These are phyloP conservation scores for Psilocybe tampanensis DNA, from an alignment of 768 basidiomycete species.

Conservation along the genomic window DNA sequence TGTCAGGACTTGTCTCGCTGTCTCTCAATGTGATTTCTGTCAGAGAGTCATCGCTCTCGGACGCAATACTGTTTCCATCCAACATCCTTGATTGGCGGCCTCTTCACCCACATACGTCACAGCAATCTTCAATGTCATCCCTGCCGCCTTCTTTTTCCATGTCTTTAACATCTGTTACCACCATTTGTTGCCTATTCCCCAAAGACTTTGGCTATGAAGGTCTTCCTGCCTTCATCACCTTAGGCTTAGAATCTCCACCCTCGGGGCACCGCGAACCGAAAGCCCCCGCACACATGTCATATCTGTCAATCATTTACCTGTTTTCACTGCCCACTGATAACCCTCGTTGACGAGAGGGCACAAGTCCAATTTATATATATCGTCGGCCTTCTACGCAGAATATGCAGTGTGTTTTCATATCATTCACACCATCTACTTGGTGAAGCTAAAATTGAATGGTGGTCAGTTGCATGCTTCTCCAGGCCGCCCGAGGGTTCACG, in stretches of 20 bases:
- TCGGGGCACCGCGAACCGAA: too few relatives aligned
- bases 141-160: neutral
- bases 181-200: neutral
- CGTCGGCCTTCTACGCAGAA: neutral
- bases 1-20: neutral
- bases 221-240: neutral
- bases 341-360: too few relatives aligned
- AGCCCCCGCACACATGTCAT: too few relatives aligned
- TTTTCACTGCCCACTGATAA: too few relatives aligned
- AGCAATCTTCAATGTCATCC: neutral
- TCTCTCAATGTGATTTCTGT: too few relatives aligned
- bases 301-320: too few relatives aligned
- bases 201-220: neutral
- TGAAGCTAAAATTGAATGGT: neutral
- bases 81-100: constrained; percentile 12
- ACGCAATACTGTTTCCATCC: neutral
- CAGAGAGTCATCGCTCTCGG: neutral
- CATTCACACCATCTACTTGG: neutral
- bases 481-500: neutral
- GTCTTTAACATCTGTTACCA: neutral
- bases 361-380: neutral
- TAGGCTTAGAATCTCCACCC: neutral
- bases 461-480: neutral
- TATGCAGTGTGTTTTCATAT: neutral
- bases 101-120: constrained; percentile 15